These are phyloP conservation scores for Diophrys sp. DNA, from an alignment of 73 alveolate genomes.

Conservation along the genomic window DNA sequence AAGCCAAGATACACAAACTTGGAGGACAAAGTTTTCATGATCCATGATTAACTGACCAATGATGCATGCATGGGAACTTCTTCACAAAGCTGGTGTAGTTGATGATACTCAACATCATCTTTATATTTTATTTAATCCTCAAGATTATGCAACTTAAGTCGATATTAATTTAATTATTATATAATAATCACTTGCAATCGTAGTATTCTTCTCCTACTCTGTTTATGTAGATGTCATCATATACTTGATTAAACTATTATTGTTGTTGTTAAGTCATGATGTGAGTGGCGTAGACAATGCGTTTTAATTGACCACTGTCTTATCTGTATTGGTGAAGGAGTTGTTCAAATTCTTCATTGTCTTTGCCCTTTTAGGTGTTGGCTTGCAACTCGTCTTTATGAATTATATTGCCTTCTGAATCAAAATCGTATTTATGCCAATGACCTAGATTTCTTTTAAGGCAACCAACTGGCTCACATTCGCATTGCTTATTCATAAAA, in stretches of 20 bases:
- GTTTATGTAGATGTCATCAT: background rate
- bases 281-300: background rate
- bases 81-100: too few relatives aligned
- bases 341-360: background rate
- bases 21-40: too few relatives aligned
- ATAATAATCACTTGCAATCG: background rate
- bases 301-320: background rate
- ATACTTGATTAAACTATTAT: background rate
- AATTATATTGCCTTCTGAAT: background rate
- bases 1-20: too few relatives aligned
- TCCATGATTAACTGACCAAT: too few relatives aligned
- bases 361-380: too few relatives aligned
- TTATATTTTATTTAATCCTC: too few relatives aligned
- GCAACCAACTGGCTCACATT: slow-evolving; percentile 35
- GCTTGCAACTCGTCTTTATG: too few relatives aligned
- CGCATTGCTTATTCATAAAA: slow-evolving; percentile 67
- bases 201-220: background rate
- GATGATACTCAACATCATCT: too few relatives aligned
- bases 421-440: background rate
- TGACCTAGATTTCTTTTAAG: background rate
- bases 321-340: background rate
- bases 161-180: too few relatives aligned
- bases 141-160: too few relatives aligned
- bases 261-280: background rate
- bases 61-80: too few relatives aligned